phyloP scores from a whole-genome alignment of 495 filamentous ascomycete genomes.

The Ramalina intermedia region DNA sequence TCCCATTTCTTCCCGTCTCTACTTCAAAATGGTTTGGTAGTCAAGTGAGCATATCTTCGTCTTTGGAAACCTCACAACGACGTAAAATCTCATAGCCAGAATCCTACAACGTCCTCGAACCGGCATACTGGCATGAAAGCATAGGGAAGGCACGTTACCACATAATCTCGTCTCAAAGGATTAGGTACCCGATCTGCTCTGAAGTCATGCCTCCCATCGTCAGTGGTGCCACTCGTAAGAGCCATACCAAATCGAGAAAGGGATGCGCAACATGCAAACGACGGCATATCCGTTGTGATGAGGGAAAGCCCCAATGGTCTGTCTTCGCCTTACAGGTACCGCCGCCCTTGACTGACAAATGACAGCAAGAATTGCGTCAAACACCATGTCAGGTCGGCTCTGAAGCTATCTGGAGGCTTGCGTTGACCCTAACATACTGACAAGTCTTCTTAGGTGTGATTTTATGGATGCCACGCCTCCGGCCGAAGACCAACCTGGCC shows the following conservation, averaged over 20 bases:
- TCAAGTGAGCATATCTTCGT: no score
- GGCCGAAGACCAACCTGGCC: constrained; percentile 47
- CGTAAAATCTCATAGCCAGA: no score
- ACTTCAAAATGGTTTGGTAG: no score
- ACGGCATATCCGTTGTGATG: constrained; percentile 94
- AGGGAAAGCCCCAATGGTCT: constrained; percentile 95
- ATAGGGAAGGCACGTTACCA: no score
- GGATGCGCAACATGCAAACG: constrained; percentile 96
- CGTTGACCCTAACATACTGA: not conserved
- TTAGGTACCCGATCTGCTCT: not conserved
- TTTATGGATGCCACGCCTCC: constrained; percentile 69
- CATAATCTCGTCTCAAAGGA: no score
- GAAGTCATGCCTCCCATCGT: constrained; percentile 9
- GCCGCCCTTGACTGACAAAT: constrained; percentile 18
- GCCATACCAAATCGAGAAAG: constrained; percentile 96
- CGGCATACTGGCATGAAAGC: no score
- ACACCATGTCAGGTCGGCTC: constrained; percentile 93
- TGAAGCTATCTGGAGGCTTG: constrained; percentile 37
- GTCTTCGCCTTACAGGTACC: constrained; percentile 8
- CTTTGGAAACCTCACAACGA: no score
- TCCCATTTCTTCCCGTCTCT: no score
- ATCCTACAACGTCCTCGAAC: no score
- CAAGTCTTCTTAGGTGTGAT: constrained; percentile 49
- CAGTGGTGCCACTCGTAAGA: constrained; percentile 40
- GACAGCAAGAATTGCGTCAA: constrained; percentile 91